These are phyloP conservation scores for Phytophthora chlamydospora DNA, from an alignment of 352 stramenopile genomes.

Conservation along the genomic window DNA sequence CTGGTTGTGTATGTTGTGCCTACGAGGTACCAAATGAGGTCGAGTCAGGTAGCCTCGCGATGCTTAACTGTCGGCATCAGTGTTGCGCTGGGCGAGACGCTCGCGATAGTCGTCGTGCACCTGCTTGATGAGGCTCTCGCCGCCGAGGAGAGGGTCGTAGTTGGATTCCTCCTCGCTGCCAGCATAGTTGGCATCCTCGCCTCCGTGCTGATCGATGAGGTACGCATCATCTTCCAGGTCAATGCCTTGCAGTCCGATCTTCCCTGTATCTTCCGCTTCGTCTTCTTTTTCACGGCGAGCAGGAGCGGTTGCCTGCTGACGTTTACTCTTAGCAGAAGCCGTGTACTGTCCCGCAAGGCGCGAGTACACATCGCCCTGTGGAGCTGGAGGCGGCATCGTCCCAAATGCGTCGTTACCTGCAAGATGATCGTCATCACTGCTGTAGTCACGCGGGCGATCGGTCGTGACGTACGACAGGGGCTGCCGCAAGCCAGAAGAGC, in stretches of 20 bases:
- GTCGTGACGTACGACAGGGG: constrained; percentile 48
- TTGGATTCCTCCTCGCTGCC: constrained; percentile 60
- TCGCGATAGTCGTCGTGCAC: constrained; percentile 83
- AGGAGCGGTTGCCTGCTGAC: constrained; percentile 46
- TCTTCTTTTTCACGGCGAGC: constrained; percentile 43
- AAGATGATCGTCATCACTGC: constrained; percentile 38
- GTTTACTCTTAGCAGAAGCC: constrained; percentile 82
- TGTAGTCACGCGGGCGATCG: constrained; percentile 45
- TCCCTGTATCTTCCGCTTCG: constrained; percentile 38
- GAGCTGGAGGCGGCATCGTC: constrained; percentile 54
- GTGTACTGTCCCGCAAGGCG: constrained; percentile 84
- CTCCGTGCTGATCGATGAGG: constrained; percentile 31
- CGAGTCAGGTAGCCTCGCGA: no score
- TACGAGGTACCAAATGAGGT: not conserved
- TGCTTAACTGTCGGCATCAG: constrained; percentile 20
- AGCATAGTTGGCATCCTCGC: constrained; percentile 34
- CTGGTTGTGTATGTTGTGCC: constrained; percentile 4
- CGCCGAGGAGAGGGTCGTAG: constrained; percentile 73
- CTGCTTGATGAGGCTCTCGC: constrained; percentile 66
- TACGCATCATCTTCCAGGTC: constrained; percentile 35
- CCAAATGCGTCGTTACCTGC: constrained; percentile 21
- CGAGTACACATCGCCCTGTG: constrained; percentile 81
- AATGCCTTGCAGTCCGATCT: constrained; percentile 19
- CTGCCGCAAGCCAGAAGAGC: constrained; percentile 49
- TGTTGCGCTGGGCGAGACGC: constrained; percentile 60